Conservation (phyloP, 768 basidiomycete species). For the Rhizopogon rudus region DNA sequence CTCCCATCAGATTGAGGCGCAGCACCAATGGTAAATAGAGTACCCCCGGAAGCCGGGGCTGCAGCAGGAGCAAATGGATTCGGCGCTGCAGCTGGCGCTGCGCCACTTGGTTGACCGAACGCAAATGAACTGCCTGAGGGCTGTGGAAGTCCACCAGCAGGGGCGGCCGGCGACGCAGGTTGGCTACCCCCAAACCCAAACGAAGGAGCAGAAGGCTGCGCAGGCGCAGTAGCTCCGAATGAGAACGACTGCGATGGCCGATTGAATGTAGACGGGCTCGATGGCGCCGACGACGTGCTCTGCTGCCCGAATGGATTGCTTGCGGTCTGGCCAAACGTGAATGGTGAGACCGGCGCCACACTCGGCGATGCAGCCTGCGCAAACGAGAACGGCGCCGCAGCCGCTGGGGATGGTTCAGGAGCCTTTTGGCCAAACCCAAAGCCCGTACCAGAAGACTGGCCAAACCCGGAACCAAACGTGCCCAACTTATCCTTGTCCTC, state of each 20-base stretch:
- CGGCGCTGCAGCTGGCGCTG: conserved; percentile 34
- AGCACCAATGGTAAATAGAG: conserved; percentile 59
- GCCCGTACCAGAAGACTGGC: conserved; percentile 33
- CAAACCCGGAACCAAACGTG: conserved; percentile 41
- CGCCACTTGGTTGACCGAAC: conserved; percentile 34
- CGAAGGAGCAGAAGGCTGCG: conserved; percentile 27
- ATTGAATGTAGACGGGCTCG: conserved; percentile 55
- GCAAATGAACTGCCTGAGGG: conserved; percentile 28
- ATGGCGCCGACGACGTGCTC: conserved; percentile 41
- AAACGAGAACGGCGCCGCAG: conserved; percentile 47
- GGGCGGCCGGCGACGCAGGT: conserved; percentile 52
- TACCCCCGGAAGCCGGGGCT: conserved; percentile 25
- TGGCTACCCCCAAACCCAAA: conserved; percentile 54
- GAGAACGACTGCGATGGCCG: conserved; percentile 39
- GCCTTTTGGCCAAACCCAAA: conserved; percentile 46
- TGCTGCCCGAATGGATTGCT: conserved; percentile 39
- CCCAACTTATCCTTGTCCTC: conserved; percentile 42
- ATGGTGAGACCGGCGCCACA: conserved; percentile 34
- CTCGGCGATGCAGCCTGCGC: conserved; percentile 29
- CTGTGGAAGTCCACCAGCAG: conserved; percentile 25
- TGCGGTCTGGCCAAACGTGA: conserved; percentile 40
- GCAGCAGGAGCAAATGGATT: conserved; percentile 41
- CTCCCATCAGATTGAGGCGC: conserved; percentile 34
- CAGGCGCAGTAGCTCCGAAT: conserved; percentile 38
- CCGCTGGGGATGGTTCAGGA: conserved; percentile 33